Percentiles rank a stretch among this genome's conserved stretches.
Conservation (phyloP, 2,329 filamentous ascomycete species). For the Bisporella sp. region DNA sequence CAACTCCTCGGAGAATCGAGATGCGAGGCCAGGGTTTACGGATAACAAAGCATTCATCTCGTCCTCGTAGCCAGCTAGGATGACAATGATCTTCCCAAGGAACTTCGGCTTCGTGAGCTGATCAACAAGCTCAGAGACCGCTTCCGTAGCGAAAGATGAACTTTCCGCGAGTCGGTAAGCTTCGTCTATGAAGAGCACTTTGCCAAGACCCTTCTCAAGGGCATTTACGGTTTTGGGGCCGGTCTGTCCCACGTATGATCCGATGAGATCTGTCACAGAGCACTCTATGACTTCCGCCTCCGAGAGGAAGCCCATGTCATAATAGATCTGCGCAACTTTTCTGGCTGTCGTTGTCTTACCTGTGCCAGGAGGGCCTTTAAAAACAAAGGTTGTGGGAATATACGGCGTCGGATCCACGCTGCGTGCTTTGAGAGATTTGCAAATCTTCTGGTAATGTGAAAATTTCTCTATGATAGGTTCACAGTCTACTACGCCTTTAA, state of each 20-base stretch:
- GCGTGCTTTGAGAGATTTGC: conserved; percentile 35
- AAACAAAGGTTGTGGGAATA: conserved; percentile 52
- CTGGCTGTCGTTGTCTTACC: conserved; percentile 67
- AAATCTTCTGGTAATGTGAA: conserved; percentile 39
- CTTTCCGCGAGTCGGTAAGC: conserved; percentile 45
- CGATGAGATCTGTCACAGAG: conserved; percentile 63
- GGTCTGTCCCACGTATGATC: conserved; percentile 62
- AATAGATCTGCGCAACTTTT: conserved; percentile 69
- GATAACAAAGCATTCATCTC: conserved; percentile 45
- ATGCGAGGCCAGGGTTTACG: conserved; percentile 43
- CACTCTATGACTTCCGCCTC: conserved; percentile 54
- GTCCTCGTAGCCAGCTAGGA: conserved; percentile 47
- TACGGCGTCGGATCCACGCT: conserved; percentile 42
- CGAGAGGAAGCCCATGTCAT: conserved; percentile 64
- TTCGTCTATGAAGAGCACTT: conserved; percentile 52
- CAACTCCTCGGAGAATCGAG: conserved; percentile 42
- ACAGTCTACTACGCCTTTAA: conserved; percentile 44
- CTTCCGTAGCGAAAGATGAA: conserved; percentile 44
- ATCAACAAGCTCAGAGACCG: conserved; percentile 64
- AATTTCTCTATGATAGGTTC: conserved; percentile 42
- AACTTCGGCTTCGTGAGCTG: conserved; percentile 38
- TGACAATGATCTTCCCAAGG: conserved; percentile 40
- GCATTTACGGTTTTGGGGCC: conserved; percentile 56
- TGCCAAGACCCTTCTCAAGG: conserved; percentile 46
- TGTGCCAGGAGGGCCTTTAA: conserved; percentile 51